Base-by-base conservation (phyloP, 2,329 filamentous ascomycete genomes). In the Botryotinia calthae region DNA sequence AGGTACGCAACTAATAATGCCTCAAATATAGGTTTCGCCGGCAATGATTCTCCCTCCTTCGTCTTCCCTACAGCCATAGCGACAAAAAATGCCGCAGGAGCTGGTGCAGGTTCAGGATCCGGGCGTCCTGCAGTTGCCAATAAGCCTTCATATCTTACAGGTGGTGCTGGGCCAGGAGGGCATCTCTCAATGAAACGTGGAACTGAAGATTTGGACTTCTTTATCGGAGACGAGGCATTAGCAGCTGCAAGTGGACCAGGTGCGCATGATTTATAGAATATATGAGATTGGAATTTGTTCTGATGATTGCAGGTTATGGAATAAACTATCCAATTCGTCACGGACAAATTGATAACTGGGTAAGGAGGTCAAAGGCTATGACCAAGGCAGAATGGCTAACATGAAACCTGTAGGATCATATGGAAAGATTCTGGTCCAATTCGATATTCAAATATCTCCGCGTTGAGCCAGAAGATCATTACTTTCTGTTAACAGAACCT, bases 391-490 rank as follows among this genome's bases (percentile, higher is more conserved):
- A 72, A 73, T 66, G 75, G 71, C 78, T 77, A 73, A 76, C 48
- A 28, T 28, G 16, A 56, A 8, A 62, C 75, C 71, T 74, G 9
- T 78, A 96, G 93, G 96, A 99, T 84, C 93, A 98, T 80, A 99
- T 99, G 96, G 96, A 99, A 84, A 91, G 96, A 76, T 99, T 98
- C 86, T 99, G 96, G 96, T 98, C 97, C 78, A 98, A 98, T 86
- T 99, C 96, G 76, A 99, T 99, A 85, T 99, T 99, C 89, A 99
- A 99, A 83, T 99, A 99, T 82, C 88, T 99, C 70, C 90, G 96
- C 79, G 96, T 99, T 78, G 96, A 99, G 84, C 96, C 96, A 44
- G 96, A 99, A 85, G 96, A 99, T 82, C 96, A 99, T 84, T 95
- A 97, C 86, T 99, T 99, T 84, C 90, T 99, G 75, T 90, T 99